Conservation (phyloP, 176 grass and related monocot species). For the Sorghum bicolor region DNA sequence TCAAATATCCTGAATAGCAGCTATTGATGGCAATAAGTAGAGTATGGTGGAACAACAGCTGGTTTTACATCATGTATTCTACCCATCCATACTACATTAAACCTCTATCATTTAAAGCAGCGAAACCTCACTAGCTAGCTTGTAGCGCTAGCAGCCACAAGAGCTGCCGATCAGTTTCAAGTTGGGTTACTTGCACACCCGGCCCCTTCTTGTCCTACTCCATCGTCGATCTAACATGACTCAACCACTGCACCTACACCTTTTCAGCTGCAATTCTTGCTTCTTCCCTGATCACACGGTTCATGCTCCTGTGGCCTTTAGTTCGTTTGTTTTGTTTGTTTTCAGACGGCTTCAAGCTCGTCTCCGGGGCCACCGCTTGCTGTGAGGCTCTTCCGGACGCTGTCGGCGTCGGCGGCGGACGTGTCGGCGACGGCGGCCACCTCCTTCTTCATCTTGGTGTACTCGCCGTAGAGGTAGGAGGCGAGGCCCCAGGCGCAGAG, state of each 20-base stretch:
- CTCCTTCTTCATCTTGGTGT: slow-evolving; percentile 38
- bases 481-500: slow-evolving; percentile 80
- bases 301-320: neutral
- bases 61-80: neutral
- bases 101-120: neutral
- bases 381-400: slow-evolving; percentile 17
- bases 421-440: neutral
- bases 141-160: neutral
- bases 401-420: neutral
- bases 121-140: neutral
- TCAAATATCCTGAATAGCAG: neutral
- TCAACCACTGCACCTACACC: slow-evolving; percentile 24
- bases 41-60: neutral
- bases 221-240: slow-evolving; percentile 30
- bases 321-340: neutral
- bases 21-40: neutral
- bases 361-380: neutral
- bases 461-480: slow-evolving; percentile 87
- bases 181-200: neutral
- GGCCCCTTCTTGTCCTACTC: neutral
- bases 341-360: slow-evolving; percentile 30
- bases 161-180: neutral
- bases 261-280: neutral
- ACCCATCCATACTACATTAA: neutral
- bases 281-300: slow-evolving; percentile 10